Evolutionary conservation across 495 filamentous ascomycete species (phyloP).

Genomic region (Thermothielavioides terrestris): DNA sequence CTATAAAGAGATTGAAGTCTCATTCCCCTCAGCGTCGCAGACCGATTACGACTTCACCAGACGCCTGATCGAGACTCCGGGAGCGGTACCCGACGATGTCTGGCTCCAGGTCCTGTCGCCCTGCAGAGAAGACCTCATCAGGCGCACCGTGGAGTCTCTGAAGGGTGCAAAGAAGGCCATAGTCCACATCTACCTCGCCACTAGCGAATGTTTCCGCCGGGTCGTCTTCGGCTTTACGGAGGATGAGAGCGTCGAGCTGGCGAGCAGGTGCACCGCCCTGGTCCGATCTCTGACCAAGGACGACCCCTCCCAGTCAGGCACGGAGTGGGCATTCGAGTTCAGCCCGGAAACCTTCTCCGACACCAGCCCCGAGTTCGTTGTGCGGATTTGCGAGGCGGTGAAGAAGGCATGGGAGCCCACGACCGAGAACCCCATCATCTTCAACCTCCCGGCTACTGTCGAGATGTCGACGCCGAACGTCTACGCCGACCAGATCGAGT

Average conservation of each 20-base stretch:
- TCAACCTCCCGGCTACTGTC: constrained; percentile 95
- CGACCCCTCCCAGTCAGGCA: constrained; percentile 62
- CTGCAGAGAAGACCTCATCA: constrained; percentile 87
- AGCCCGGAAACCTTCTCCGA: constrained; percentile 96
- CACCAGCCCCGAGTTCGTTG: constrained; percentile 71
- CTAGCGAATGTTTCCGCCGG: constrained; percentile 82
- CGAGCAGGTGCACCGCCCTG: constrained; percentile 77
- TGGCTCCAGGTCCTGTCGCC: constrained; percentile 93
- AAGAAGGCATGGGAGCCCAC: constrained; percentile 91
- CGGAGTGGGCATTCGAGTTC: constrained; percentile 94
- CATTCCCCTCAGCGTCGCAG: constrained; percentile 88
- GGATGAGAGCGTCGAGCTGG: constrained; percentile 71
- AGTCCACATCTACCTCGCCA: constrained; percentile 93
- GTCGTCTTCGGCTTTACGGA: constrained; percentile 85
- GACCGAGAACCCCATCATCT: constrained; percentile 78
- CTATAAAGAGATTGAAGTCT: constrained; percentile 98
- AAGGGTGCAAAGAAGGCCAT: constrained; percentile 92
- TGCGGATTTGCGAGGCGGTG: constrained; percentile 85
- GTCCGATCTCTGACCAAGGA: constrained; percentile 93
- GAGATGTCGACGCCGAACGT: constrained; percentile 95
- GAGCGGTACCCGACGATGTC: constrained; percentile 82
- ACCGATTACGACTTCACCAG: constrained; percentile 95
- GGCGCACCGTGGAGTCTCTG: constrained; percentile 80
- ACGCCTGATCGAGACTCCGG: constrained; percentile 77
- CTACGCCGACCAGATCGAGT: constrained; percentile 95